A percentile compares a stretch with the other conserved stretches of the same genome.
Evolutionary conservation across 805 yeast genomes (phyloP).

Genomic region (Monosporozyma solicola): DNA sequence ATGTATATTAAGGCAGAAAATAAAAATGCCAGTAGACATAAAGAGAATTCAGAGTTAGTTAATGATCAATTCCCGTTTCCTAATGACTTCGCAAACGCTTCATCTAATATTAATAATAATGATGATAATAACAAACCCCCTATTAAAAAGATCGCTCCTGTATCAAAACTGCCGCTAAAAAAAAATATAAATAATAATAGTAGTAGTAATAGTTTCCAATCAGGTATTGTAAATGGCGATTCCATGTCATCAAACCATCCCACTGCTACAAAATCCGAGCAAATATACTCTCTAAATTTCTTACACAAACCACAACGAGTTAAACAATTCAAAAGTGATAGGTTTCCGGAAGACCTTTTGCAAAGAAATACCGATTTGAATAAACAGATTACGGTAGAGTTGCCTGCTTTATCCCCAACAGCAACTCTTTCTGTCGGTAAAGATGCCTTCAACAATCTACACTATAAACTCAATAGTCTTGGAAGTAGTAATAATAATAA

Average conservation of each 20-base stretch:
- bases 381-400: slow-evolving; percentile 14
- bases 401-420: slow-evolving; percentile 8
- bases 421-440: slow-evolving; percentile 6
- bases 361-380: slow-evolving; percentile 26
- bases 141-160: not conserved
- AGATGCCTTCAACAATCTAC: slow-evolving; percentile 2
- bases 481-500: not conserved
- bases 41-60: slow-evolving; percentile 2
- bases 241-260: not conserved
- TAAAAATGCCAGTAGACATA: not conserved
- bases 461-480: not conserved
- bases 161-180: not conserved
- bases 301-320: slow-evolving; percentile 26
- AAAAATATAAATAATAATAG: not conserved
- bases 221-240: not conserved
- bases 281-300: slow-evolving; percentile 17
- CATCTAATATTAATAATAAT: not conserved
- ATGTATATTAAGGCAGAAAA: slow-evolving; percentile 12
- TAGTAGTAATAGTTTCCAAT: not conserved
- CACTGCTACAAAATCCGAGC: not conserved
- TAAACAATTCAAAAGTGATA: slow-evolving; percentile 10
- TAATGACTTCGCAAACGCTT: too few species aligned
- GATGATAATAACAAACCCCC: not conserved
- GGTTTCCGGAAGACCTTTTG: slow-evolving; percentile 21
- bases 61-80: not conserved